A percentile compares a stretch with the other conserved stretches of the same genome.
Evolutionary conservation across 306 rosid genomes (phyloP).

Genomic region (Cotoneaster glaucophyllus): DNA sequence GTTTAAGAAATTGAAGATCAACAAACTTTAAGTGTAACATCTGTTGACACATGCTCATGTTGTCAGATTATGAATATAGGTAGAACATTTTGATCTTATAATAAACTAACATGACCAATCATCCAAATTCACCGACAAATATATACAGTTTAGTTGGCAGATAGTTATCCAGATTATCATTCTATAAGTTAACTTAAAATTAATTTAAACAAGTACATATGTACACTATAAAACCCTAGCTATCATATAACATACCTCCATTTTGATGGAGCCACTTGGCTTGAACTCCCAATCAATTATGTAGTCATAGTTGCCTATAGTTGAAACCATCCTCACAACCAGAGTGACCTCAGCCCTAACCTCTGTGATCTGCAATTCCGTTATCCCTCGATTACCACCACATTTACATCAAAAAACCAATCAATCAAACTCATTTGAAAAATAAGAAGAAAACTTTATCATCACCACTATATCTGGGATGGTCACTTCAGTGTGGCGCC

Average conservation of each 20-base stretch:
- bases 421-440: background rate
- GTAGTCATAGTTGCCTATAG: slow-evolving; percentile 48
- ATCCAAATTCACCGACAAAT: background rate
- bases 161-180: too few species aligned
- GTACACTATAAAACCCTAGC: background rate
- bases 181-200: too few species aligned
- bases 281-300: slow-evolving; percentile 57
- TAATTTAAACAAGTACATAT: background rate
- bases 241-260: slow-evolving; percentile 22
- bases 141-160: too few species aligned
- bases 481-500: slow-evolving; percentile 55
- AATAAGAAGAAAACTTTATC: background rate
- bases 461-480: slow-evolving; percentile 30
- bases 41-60: background rate
- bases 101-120: background rate
- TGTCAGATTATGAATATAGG: background rate
- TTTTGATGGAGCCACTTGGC: slow-evolving; percentile 51
- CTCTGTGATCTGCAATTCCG: slow-evolving; percentile 33
- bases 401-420: background rate
- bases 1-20: background rate
- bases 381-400: background rate
- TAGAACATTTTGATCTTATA: background rate
- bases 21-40: background rate
- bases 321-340: slow-evolving; percentile 41
- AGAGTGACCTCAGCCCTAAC: slow-evolving; percentile 41